Evolutionary conservation across 140 eudicot species (phyloP), one percentile per base, ranked within the genome.

Genomic region (Senecio squalidus): DNA sequence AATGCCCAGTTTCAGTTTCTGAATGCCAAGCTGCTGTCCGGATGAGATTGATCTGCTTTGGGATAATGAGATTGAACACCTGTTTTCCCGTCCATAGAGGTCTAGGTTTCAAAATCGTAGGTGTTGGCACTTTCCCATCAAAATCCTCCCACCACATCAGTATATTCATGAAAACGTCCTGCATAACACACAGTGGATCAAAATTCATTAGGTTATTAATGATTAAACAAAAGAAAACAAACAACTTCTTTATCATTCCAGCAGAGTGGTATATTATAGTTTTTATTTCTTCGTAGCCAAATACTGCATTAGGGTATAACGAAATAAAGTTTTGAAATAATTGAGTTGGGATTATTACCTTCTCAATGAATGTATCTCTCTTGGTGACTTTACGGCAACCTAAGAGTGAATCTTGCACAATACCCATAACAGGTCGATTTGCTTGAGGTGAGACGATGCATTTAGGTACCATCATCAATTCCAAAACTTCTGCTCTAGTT

Each of bases 141-240:
- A 92, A 92, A 82, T 92, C 98, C 55, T 92, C 98, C 98, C 98
- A 92, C 96, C 98, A 92, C 98, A 92, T 86, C 60, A 92, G 75
- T 67, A 81, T 92, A 57, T 92, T 92, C 98, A 92, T 92, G 51
- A 92, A 92, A 13, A 92, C 98, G 68, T 92, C 98, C 96, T 91
- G 71, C 66, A 51, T 22, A 51, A n/a, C n/a, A n/a, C n/a, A n/a
- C n/a, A n/a, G n/a, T n/a, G n/a, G n/a, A n/a, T n/a, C n/a, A n/a
- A n/a, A n/a, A n/a, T n/a, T n/a, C n/a, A n/a, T n/a, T n/a, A n/a
- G n/a, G n/a, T n/a, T n/a, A n/a, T n/a, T n/a, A n/a, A n/a, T n/a
- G n/a, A n/a, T n/a, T n/a, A n/a, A n/a, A n/a, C n/a, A n/a, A n/a
- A 31, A 3, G 9, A 31, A 4, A 31, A 31, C 38, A 31, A 31